Evolutionary conservation across 768 basidiomycete species (phyloP).

Genomic region (Lentinula raphanica): DNA sequence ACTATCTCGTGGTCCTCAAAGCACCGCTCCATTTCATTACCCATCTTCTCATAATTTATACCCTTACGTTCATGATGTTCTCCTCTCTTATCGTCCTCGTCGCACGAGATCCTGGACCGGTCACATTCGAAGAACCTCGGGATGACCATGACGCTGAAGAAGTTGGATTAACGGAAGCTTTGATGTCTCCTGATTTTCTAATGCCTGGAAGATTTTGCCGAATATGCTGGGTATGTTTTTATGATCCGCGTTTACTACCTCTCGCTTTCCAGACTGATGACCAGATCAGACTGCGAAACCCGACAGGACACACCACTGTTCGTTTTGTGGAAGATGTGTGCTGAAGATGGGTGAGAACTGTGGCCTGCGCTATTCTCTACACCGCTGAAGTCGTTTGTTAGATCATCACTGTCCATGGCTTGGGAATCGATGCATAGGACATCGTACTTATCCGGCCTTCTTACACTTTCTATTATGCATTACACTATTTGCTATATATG

Average conservation of each 20-base stretch:
- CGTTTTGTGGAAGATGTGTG: constrained; percentile 69
- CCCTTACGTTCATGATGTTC: constrained; percentile 63
- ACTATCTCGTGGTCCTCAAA: constrained; percentile 54
- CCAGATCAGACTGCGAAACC: constrained; percentile 57
- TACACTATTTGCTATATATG: constrained; percentile 58
- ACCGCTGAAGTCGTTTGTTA: constrained; percentile 19
- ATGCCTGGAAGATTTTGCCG: constrained; percentile 68
- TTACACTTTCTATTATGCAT: constrained; percentile 69
- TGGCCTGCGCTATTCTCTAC: background rate
- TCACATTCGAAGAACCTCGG: constrained; percentile 26
- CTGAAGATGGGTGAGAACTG: constrained; percentile 70
- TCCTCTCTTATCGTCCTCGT: constrained; percentile 71
- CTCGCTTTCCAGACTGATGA: background rate
- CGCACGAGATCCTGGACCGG: constrained; percentile 70
- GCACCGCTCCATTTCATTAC: constrained; percentile 39
- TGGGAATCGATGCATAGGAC: constrained; percentile 70
- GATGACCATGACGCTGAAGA: constrained; percentile 29
- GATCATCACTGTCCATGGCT: constrained; percentile 90
- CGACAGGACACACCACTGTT: constrained; percentile 77
- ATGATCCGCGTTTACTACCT: background rate
- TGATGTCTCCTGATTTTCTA: constrained; percentile 46
- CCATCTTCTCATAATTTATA: constrained; percentile 58
- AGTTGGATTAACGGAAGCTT: constrained; percentile 53
- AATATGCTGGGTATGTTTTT: constrained; percentile 56
- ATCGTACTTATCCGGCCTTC: constrained; percentile 81